Conservation (phyloP, 176 grass and related monocot species). For the Dactylis glomerata region DNA sequence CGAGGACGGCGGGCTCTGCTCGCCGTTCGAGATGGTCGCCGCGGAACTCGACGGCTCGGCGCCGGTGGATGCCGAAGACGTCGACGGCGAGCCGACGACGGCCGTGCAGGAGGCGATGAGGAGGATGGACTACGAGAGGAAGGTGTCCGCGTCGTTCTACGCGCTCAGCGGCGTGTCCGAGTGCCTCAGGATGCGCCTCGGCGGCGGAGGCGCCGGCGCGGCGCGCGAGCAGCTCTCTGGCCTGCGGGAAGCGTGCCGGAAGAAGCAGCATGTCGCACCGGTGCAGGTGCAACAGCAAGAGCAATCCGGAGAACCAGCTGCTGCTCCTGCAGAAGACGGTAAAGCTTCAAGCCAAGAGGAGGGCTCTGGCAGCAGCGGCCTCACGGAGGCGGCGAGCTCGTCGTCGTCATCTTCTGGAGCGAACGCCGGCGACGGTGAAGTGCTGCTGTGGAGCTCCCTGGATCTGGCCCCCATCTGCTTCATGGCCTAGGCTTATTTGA, state of each 20-base stretch:
- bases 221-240: constrained; percentile 48
- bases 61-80: not conserved
- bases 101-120: constrained; percentile 53
- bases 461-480: constrained; percentile 59
- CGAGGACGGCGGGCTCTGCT: constrained; percentile 44
- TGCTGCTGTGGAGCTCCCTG: constrained; percentile 59
- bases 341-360: constrained; percentile 24
- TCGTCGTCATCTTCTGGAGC: constrained; percentile 3
- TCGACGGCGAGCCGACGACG: not conserved
- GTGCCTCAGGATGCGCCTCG: constrained; percentile 48
- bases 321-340: not conserved
- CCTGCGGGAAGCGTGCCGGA: constrained; percentile 54
- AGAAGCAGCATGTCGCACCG: constrained; percentile 19
- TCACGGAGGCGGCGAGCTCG: not conserved
- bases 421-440: constrained; percentile 20
- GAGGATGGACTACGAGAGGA: constrained; percentile 75
- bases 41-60: constrained; percentile 23
- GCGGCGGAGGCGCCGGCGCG: not conserved
- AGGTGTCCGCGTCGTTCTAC: constrained; percentile 69
- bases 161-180: constrained; percentile 60
- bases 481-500: constrained; percentile 20
- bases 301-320: not conserved
- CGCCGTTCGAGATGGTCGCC: constrained; percentile 52
- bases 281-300: not conserved
- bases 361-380: not conserved